Evolutionary conservation across 805 yeast species (phyloP), one percentile per base, ranked within the genome.

Genomic region (Starmerella stellata): DNA sequence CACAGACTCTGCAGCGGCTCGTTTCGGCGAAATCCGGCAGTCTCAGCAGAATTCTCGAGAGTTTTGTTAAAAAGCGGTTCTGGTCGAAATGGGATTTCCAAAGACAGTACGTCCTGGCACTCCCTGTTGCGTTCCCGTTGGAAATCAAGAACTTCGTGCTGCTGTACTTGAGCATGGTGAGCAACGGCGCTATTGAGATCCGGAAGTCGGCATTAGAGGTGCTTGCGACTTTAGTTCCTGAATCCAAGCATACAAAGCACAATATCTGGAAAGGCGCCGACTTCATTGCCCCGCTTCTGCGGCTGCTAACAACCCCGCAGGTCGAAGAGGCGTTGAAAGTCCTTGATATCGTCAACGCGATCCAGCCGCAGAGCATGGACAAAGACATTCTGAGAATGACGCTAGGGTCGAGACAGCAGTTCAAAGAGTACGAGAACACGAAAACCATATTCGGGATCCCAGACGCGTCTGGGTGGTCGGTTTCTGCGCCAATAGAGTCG

Each of bases 381-480:
- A 78, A 81, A 51, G 95, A 85, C 52, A 85, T 87, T 16, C 64
- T 90, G 49, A 68, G 95, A 55, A 80, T 90, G 75, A 78, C 93
- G 48, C 69, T 87, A 52, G 95, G 95, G 9, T 82, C 79, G 47
- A 63, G 75, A 13, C 70, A 80, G 7, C 65, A 78, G 48, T 72
- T 78, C 49, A 79, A 77, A 45, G 92, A 80, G 46, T 78, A 77
- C 52, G 94, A 79, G 47, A 75, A 72, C 48, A 76, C 90, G 2
- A 83, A 90, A 0, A 82, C 95, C 0, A 62, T 90, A 39, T 92
- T 83, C 61, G 98, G 98, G 14, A 75, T 87, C 19, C 96, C 98
- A 0, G 87, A 79, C 44, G 93, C 80, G 11, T 74, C 78, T 51
- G 99, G 99, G 1, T 90, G 99, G 99, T 76, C 95, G 0, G 74